phyloP scores from a whole-genome alignment of 257 asterid genomes.

The Rauvolfia tetraphylla region DNA sequence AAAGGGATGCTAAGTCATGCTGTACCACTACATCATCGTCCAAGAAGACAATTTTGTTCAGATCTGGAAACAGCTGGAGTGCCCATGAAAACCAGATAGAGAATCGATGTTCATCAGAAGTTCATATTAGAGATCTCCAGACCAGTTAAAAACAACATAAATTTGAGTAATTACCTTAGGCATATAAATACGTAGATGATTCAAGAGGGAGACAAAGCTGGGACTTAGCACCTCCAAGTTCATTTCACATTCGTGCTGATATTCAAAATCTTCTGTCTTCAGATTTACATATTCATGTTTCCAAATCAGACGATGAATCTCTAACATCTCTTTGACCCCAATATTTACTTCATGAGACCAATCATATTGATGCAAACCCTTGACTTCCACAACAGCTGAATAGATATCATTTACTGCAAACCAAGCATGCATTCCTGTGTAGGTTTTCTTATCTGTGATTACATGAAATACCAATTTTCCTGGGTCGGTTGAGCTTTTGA shows the following conservation, averaged over 20 bases:
- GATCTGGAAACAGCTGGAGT: constrained; percentile 78
- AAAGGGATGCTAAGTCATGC: constrained; percentile 67
- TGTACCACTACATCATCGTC: constrained; percentile 86
- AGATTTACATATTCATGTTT: constrained; percentile 38
- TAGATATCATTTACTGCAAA: constrained; percentile 58
- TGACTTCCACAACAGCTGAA: constrained; percentile 73
- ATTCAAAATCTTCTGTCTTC: constrained; percentile 35
- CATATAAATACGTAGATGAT: constrained; percentile 75
- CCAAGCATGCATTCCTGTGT: constrained; percentile 88
- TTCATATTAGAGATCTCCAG: constrained; percentile 18
- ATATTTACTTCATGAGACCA: constrained; percentile 71
- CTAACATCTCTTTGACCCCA: constrained; percentile 60
- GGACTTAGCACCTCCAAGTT: constrained; percentile 54
- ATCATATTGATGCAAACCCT: constrained; percentile 85
- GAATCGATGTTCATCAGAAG: constrained; percentile 22
- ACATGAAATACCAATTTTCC: constrained; percentile 72
- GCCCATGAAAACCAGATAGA: constrained; percentile 35
- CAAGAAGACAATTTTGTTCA: constrained; percentile 66
- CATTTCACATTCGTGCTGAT: constrained; percentile 37
- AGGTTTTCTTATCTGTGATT: constrained; percentile 78
- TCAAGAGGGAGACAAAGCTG: constrained; percentile 66
- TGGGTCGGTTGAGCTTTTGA: constrained; percentile 45
- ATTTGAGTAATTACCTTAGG: constrained; percentile 65
- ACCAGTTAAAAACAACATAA: constrained; percentile 17
- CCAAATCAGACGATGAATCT: constrained; percentile 69